These are phyloP conservation scores for Hippophae rhamnoides DNA, from an alignment of 306 rosid genomes.

Conservation along the genomic window DNA sequence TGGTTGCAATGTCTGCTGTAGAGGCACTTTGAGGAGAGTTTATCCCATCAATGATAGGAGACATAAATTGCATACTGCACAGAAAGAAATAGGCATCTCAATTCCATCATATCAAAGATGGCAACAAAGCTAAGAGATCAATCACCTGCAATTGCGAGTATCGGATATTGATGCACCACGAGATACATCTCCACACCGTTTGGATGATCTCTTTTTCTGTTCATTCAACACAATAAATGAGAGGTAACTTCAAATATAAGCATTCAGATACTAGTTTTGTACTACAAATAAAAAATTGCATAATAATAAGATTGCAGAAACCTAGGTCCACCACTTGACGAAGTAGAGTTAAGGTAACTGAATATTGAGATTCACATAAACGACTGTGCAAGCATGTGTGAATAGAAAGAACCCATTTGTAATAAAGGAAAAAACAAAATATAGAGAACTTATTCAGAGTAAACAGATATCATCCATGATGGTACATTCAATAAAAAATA, in stretches of 20 bases:
- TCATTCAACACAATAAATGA: constrained; percentile 23
- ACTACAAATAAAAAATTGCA: constrained; percentile 1
- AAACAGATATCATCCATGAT: too few relatives aligned
- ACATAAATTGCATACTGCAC: constrained; percentile 37
- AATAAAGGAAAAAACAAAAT: constrained; percentile 2
- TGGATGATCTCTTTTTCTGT: constrained; percentile 71
- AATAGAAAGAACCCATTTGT: background rate
- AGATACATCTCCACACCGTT: constrained; percentile 40
- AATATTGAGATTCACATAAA: background rate
- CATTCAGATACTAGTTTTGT: constrained; percentile 16
- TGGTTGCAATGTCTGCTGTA: constrained; percentile 18
- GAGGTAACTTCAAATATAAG: constrained; percentile 10
- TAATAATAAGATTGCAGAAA: background rate
- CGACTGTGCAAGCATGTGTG: background rate
- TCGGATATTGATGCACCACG: constrained; percentile 43
- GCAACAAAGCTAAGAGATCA: constrained; percentile 5
- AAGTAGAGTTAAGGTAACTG: background rate
- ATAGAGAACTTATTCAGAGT: too few relatives aligned
- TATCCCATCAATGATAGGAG: constrained; percentile 22
- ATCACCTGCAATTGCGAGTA: constrained; percentile 51
- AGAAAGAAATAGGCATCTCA: constrained; percentile 18
- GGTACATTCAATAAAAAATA: too few relatives aligned
- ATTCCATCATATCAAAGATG: constrained; percentile 19
- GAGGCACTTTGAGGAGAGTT: constrained; percentile 34
- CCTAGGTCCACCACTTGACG: constrained; percentile 3